phyloP scores from a whole-genome alignment of 176 grass and related monocot genomes.

The Themeda triandra region DNA sequence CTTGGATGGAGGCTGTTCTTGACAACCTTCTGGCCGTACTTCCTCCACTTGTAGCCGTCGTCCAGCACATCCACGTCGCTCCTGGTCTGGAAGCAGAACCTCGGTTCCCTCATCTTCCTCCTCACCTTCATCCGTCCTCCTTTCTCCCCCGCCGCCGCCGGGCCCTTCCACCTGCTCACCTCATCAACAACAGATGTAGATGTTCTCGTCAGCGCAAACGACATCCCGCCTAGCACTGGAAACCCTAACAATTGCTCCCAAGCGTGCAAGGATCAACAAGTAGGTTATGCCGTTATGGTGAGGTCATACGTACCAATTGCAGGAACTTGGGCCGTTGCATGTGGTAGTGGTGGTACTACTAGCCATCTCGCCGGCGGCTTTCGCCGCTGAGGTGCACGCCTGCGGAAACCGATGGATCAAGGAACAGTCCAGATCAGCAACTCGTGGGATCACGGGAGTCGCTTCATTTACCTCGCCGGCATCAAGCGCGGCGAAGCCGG shows the following conservation, averaged over 20 bases:
- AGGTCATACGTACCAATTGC: slow-evolving; percentile 13
- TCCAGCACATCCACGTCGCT: slow-evolving; percentile 81
- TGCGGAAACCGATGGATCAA: background rate
- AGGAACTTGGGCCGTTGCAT: slow-evolving; percentile 21
- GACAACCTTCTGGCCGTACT: slow-evolving; percentile 88
- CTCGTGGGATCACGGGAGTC: background rate
- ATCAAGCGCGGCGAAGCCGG: background rate
- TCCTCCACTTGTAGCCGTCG: slow-evolving; percentile 90
- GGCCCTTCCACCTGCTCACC: slow-evolving; percentile 55
- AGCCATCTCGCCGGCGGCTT: slow-evolving; percentile 6
- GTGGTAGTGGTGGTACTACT: background rate
- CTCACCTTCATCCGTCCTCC: slow-evolving; percentile 66
- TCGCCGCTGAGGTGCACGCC: slow-evolving; percentile 18
- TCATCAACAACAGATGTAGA: background rate
- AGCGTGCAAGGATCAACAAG: background rate
- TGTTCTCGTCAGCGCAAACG: background rate
- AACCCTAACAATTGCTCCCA: slow-evolving; percentile 31
- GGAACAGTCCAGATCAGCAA: background rate
- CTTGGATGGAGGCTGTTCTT: slow-evolving; percentile 87
- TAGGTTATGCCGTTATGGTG: background rate
- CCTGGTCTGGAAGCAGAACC: slow-evolving; percentile 90
- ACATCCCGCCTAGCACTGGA: background rate
- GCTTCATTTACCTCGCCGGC: slow-evolving; percentile 18
- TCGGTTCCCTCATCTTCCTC: slow-evolving; percentile 83
- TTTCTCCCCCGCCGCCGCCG: slow-evolving; percentile 33